A percentile compares a stretch with the other conserved stretches of the same genome.
Conservation (phyloP, 2,329 filamentous ascomycete species). For the Basipetospora chlamydospora region DNA sequence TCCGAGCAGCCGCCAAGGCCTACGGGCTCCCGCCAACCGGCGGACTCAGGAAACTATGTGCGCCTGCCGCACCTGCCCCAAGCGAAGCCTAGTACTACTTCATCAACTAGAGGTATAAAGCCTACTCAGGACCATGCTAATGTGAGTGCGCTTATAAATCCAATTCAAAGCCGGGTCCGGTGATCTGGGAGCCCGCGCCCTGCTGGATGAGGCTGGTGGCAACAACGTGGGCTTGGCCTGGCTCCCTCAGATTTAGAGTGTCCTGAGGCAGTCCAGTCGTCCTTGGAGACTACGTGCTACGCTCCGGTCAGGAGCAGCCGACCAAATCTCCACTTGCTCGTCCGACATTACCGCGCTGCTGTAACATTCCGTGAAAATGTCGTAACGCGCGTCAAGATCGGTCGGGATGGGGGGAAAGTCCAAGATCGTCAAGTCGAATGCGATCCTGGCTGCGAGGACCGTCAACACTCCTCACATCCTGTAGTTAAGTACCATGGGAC, state of each 20-base stretch:
- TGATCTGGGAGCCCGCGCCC: conserved; percentile 32
- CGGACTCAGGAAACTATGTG: too few species aligned
- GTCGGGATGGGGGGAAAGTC: conserved; percentile 4
- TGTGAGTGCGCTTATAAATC: too few species aligned
- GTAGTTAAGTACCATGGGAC: conserved; percentile 42
- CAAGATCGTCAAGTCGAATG: conserved; percentile 11
- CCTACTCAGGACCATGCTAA: too few species aligned
- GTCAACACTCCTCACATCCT: conserved; percentile 43
- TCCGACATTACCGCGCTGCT: conserved; percentile 38
- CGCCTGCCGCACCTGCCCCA: too few species aligned
- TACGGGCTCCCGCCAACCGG: too few species aligned
- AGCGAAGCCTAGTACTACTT: too few species aligned
- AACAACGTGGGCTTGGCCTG: conserved; percentile 13
- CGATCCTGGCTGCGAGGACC: conserved; percentile 25
- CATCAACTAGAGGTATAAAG: too few species aligned
- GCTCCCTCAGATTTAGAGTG: conserved; percentile 16
- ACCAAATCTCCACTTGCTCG: conserved; percentile 44
- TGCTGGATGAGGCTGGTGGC: conserved; percentile 12
- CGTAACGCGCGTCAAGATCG: conserved; percentile 20
- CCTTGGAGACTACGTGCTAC: conserved; percentile 15
- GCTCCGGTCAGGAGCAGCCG: conserved; percentile 21
- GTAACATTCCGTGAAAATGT: conserved; percentile 33
- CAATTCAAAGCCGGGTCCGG: too few species aligned
- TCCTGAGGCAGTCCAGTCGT: conserved; percentile 16
- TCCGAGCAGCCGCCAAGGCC: too few species aligned